Evolutionary conservation across 768 basidiomycete genomes (phyloP).

Genomic region (Psilocybe cubensis): DNA sequence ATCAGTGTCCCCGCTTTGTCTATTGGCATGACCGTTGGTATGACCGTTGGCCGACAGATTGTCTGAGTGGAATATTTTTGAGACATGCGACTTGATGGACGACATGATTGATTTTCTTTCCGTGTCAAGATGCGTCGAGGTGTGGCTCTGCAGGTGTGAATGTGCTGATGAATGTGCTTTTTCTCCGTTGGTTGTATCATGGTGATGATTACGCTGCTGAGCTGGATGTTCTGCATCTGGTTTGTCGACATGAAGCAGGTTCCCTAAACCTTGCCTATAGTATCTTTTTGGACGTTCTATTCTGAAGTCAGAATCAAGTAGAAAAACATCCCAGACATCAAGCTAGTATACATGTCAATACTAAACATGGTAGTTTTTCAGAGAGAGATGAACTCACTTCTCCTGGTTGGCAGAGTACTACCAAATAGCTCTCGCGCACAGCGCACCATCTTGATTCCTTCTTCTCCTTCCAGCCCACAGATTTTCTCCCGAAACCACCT

Average conservation of each 20-base stretch:
- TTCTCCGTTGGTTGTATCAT: slow-evolving; percentile 1
- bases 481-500: slow-evolving; percentile 67
- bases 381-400: slow-evolving; percentile 52
- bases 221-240: slow-evolving; percentile 20
- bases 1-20: slow-evolving; percentile 7
- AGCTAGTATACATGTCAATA: slow-evolving; percentile 51
- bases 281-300: slow-evolving; percentile 91
- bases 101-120: slow-evolving; percentile 46
- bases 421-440: slow-evolving; percentile 89
- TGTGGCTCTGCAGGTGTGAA: neutral
- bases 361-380: neutral
- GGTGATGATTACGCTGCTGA: neutral
- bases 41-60: slow-evolving; percentile 2
- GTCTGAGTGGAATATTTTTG: slow-evolving; percentile 43
- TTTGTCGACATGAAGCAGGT: slow-evolving; percentile 53
- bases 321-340: slow-evolving; percentile 92
- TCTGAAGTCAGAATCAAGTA: slow-evolving; percentile 85
- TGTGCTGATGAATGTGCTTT: slow-evolving; percentile 4
- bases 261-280: slow-evolving; percentile 79
- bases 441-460: slow-evolving; percentile 87
- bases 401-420: slow-evolving; percentile 84
- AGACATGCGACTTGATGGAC: slow-evolving; percentile 52
- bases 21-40: slow-evolving; percentile 19
- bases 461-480: slow-evolving; percentile 57
- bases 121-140: neutral